These are phyloP conservation scores for Gymnopilus junonius DNA, from an alignment of 768 basidiomycete species.

Conservation along the genomic window DNA sequence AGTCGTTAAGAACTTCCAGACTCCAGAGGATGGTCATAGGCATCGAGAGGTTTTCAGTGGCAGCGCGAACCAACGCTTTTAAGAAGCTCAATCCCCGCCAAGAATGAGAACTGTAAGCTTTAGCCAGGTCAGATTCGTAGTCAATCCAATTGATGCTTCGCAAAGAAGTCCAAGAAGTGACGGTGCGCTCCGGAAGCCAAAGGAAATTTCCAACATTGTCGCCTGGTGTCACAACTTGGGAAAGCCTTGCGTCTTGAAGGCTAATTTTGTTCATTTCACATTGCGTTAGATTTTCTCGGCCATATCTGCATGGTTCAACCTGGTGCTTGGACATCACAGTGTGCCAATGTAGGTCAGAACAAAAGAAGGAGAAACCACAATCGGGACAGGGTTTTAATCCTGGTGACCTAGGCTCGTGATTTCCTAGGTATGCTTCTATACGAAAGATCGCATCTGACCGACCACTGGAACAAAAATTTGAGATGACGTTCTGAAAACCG, in stretches of 20 bases:
- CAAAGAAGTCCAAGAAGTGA: conserved; percentile 29
- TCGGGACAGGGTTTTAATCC: conserved; percentile 26
- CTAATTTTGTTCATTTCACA: conserved; percentile 32
- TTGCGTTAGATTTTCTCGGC: conserved; percentile 28
- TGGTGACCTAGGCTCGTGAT: background rate
- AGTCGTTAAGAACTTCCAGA: conserved; percentile 33
- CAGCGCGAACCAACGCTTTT: conserved; percentile 30
- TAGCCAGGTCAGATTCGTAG: conserved; percentile 20
- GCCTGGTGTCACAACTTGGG: conserved; percentile 13
- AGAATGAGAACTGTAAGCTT: background rate
- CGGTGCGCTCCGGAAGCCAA: conserved; percentile 35
- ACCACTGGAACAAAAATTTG: conserved; percentile 21
- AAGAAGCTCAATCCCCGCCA: conserved; percentile 26
- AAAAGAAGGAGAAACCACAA: conserved; percentile 32
- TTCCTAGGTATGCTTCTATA: conserved; percentile 17
- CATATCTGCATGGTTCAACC: conserved; percentile 21
- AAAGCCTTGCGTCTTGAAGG: conserved; percentile 24
- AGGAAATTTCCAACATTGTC: conserved; percentile 16
- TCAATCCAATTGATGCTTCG: conserved; percentile 31
- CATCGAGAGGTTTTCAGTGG: conserved; percentile 32
- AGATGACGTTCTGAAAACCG: too few relatives aligned
- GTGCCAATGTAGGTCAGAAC: conserved; percentile 30
- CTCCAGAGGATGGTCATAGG: conserved; percentile 37
- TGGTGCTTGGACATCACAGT: conserved; percentile 22
- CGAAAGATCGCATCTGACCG: too few relatives aligned